Percentiles rank a stretch among this genome's conserved stretches.
Conservation (phyloP, 75 land plant genomes). For the Cupressus sempervirens region DNA sequence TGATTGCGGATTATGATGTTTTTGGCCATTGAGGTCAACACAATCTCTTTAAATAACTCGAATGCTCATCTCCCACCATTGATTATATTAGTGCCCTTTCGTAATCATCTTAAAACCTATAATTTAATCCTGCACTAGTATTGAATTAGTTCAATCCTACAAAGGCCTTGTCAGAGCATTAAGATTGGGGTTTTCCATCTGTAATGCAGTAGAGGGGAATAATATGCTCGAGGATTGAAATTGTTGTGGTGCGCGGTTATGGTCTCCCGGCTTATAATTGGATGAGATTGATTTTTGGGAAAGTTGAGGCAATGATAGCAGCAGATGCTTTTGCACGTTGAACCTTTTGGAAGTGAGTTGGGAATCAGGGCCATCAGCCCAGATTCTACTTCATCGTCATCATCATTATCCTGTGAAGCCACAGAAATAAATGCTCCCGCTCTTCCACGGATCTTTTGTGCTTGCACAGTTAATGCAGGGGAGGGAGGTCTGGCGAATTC, state of each 20-base stretch:
- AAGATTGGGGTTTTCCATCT: not conserved
- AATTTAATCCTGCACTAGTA: not conserved
- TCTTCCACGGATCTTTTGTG: not conserved
- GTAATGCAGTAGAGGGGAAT: not conserved
- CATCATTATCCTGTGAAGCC: not conserved
- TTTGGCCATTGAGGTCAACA: not conserved
- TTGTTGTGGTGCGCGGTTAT: not conserved
- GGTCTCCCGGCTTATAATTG: not conserved
- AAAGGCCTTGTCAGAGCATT: not conserved
- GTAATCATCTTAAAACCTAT: not conserved
- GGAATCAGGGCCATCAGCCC: not conserved
- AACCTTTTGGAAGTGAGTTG: not conserved
- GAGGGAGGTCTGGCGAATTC: not conserved
- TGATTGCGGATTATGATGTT: constrained; percentile 11
- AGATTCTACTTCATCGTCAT: not conserved
- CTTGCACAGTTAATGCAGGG: not conserved
- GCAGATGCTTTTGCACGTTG: not conserved
- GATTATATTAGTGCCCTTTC: not conserved
- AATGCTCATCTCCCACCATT: not conserved
- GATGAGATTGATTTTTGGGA: not conserved
- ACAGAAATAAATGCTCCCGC: not conserved
- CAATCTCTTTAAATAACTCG: not conserved
- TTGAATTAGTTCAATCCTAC: not conserved
- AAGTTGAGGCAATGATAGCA: not conserved
- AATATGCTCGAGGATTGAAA: not conserved